A percentile compares a stretch with the other conserved stretches of the same genome.
Conservation (phyloP, 257 asterid genomes). For the Fraxinus excelsior region DNA sequence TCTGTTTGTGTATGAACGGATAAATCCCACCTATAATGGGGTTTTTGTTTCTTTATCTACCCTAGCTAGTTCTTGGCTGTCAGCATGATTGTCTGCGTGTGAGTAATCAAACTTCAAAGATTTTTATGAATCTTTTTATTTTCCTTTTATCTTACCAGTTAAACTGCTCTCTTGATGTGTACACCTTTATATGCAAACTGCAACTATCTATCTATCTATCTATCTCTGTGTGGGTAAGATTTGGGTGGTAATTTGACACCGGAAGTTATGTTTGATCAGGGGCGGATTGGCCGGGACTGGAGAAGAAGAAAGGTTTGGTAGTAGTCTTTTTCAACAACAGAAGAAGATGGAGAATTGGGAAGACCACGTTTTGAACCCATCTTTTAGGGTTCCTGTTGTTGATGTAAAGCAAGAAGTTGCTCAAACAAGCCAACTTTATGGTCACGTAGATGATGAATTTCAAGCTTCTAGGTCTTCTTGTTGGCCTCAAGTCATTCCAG, state of each 20-base stretch:
- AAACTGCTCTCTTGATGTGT: background rate
- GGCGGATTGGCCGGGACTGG: slow-evolving; percentile 49
- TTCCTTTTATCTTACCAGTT: background rate
- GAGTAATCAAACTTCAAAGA: background rate
- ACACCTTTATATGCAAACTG: background rate
- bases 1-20: too few species aligned
- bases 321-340: slow-evolving; percentile 51
- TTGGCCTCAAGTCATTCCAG: slow-evolving; percentile 47
- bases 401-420: slow-evolving; percentile 64
- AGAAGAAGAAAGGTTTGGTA: slow-evolving; percentile 61
- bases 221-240: background rate
- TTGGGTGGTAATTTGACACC: background rate
- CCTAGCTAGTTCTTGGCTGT: slow-evolving; percentile 9
- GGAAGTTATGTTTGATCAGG: slow-evolving; percentile 30
- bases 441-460: slow-evolving; percentile 30
- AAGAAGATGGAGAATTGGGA: slow-evolving; percentile 83
- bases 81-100: background rate
- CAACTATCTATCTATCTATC: background rate
- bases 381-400: slow-evolving; percentile 39
- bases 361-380: slow-evolving; percentile 51
- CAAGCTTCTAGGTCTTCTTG: slow-evolving; percentile 32
- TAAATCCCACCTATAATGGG: too few species aligned
- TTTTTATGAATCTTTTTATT: background rate
- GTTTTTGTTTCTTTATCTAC: background rate
- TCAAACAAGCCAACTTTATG: slow-evolving; percentile 36